Conservation (phyloP, 2,329 filamentous ascomycete species). For the Aspergillus viridinutans region DNA sequence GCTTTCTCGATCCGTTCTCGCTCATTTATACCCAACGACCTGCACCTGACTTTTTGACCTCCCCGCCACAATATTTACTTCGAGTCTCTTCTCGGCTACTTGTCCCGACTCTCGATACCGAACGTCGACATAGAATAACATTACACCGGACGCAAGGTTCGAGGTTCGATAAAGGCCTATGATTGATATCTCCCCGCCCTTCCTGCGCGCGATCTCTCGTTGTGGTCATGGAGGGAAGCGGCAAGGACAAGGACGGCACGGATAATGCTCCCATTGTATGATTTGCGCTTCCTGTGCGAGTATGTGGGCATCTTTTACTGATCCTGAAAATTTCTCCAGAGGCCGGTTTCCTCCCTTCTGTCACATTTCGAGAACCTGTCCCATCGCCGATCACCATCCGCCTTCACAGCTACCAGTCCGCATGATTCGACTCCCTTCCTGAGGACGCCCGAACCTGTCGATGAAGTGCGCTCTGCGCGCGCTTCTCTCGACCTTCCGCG, state of each 20-base stretch:
- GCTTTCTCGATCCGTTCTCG: neutral
- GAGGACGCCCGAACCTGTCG: constrained; percentile 28
- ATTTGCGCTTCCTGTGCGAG: constrained; percentile 9
- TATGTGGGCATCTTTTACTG: constrained; percentile 10
- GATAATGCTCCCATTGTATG: constrained; percentile 37
- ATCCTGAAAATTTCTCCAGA: constrained; percentile 24
- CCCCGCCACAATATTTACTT: neutral
- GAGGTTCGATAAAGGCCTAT: constrained; percentile 22
- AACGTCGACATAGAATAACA: neutral
- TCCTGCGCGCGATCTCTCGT: constrained; percentile 21
- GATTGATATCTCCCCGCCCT: constrained; percentile 19
- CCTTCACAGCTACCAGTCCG: constrained; percentile 18
- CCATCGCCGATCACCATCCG: constrained; percentile 29
- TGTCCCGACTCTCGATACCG: neutral
- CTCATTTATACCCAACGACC: neutral
- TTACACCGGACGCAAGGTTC: neutral
- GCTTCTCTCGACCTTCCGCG: constrained; percentile 43
- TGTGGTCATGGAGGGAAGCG: constrained; percentile 35
- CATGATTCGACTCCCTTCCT: constrained; percentile 28
- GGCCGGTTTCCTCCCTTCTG: constrained; percentile 46
- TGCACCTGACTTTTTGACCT: neutral
- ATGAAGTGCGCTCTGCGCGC: constrained; percentile 29
- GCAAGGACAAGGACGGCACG: constrained; percentile 29
- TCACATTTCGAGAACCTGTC: constrained; percentile 49
- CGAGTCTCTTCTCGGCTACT: neutral